Evolutionary conservation across 1,284 basidiomycete species (phyloP).

Genomic region (Melampsora abietis-canadensis): DNA sequence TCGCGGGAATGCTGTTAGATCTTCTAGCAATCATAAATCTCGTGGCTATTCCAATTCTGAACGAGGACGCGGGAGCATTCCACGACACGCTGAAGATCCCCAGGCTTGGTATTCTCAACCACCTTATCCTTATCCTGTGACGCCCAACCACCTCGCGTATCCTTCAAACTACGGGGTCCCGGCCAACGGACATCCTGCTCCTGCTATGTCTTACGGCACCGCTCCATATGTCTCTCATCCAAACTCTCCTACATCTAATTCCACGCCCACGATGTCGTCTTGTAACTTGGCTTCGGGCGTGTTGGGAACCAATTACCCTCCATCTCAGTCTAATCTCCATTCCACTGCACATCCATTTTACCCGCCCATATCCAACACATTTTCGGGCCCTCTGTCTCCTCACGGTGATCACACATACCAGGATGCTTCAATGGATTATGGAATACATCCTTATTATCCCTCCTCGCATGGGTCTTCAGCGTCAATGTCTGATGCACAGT

Average conservation of each 20-base stretch:
- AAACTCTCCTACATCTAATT: background rate
- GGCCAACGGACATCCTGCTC: too few species aligned
- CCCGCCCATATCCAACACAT: background rate
- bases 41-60: background rate
- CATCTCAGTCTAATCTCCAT: background rate
- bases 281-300: too few species aligned
- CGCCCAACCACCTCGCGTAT: background rate
- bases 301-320: background rate
- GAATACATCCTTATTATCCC: constrained; percentile 13
- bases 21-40: background rate
- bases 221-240: background rate
- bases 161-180: background rate
- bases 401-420: background rate
- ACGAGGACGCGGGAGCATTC: too few species aligned
- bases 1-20: background rate
- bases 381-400: background rate
- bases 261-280: background rate
- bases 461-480: constrained; percentile 6
- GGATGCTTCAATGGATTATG: constrained; percentile 17
- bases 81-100: too few species aligned
- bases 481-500: background rate
- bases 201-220: background rate
- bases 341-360: background rate
- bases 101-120: constrained; percentile 8
- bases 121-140: background rate